These are phyloP conservation scores for Wickerhamiella dianesei DNA, from an alignment of 805 yeast genomes.

Conservation along the genomic window DNA sequence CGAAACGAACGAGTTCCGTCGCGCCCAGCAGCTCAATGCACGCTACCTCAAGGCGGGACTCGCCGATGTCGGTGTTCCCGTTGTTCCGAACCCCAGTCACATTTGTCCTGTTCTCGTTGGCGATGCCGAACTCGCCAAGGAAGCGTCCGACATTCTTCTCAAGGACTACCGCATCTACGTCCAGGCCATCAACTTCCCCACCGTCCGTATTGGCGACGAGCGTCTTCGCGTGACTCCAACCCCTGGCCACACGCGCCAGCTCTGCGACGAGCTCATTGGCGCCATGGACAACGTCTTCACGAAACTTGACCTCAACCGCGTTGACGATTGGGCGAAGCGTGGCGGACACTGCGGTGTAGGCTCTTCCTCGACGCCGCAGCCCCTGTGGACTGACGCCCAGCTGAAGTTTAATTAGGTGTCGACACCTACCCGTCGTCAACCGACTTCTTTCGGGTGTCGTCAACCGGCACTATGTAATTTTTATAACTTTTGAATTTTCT, in stretches of 20 bases:
- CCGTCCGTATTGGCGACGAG: slow-evolving; percentile 91
- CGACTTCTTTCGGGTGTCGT: too few species aligned
- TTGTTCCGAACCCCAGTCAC: slow-evolving; percentile 94
- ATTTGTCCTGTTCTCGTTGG: slow-evolving; percentile 93
- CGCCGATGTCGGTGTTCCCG: slow-evolving; percentile 69
- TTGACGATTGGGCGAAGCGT: slow-evolving; percentile 55
- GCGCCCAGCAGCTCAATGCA: slow-evolving; percentile 72
- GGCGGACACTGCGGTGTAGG: slow-evolving; percentile 96
- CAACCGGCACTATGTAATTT: too few species aligned
- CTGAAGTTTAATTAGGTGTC: slow-evolving; percentile 24
- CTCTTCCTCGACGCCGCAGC: slow-evolving; percentile 31
- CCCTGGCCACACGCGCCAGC: slow-evolving; percentile 78
- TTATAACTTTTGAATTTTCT: too few species aligned
- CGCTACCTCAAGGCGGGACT: slow-evolving; percentile 69
- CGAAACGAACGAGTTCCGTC: slow-evolving; percentile 60
- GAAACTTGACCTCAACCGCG: slow-evolving; percentile 60
- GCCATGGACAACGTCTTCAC: slow-evolving; percentile 74
- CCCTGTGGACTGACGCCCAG: slow-evolving; percentile 82
- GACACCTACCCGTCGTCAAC: background rate
- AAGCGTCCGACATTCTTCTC: slow-evolving; percentile 80
- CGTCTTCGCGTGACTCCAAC: slow-evolving; percentile 97
- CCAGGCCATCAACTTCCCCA: slow-evolving; percentile 97
- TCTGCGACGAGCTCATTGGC: slow-evolving; percentile 59
- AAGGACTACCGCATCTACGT: slow-evolving; percentile 79
- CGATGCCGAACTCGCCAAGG: slow-evolving; percentile 82